phyloP scores from a whole-genome alignment of 2,329 filamentous ascomycete genomes.

The Colletotrichum sojae region DNA sequence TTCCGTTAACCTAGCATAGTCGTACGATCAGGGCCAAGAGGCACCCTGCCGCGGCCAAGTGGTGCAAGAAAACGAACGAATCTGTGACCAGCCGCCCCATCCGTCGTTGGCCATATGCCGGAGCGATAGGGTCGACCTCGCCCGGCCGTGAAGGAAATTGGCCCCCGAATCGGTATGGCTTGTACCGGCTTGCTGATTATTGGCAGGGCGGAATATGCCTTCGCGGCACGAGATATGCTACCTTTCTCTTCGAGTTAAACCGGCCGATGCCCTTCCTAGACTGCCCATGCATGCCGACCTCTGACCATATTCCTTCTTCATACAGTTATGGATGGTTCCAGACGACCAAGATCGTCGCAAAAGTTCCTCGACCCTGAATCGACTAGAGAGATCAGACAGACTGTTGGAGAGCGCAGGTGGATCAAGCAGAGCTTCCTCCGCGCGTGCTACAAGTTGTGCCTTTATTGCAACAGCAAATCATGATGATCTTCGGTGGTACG shows the following conservation, averaged over 20 bases:
- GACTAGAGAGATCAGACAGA: neutral
- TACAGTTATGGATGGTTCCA: neutral
- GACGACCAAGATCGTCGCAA: neutral
- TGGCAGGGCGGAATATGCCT: too few relatives aligned
- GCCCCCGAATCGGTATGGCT: neutral
- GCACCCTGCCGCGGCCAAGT: slow-evolving; percentile 24
- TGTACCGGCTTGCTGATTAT: too few relatives aligned
- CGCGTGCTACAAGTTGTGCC: neutral
- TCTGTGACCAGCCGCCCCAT: slow-evolving; percentile 14
- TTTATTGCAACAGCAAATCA: neutral
- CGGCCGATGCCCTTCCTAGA: too few relatives aligned
- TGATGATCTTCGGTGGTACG: slow-evolving; percentile 15
- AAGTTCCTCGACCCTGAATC: neutral
- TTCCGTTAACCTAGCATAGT: neutral
- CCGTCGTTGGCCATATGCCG: neutral
- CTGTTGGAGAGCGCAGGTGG: too few relatives aligned
- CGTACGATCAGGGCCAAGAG: neutral
- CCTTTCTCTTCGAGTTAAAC: too few relatives aligned
- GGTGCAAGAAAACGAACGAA: slow-evolving; percentile 13
- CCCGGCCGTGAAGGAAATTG: neutral
- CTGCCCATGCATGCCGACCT: too few relatives aligned
- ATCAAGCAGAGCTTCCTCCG: neutral
- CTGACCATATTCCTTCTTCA: neutral
- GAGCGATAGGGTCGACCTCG: neutral
- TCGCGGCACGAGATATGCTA: too few relatives aligned